Evolutionary conservation across 2,329 filamentous ascomycete genomes (phyloP).

Genomic region (Microsporum audouinii): DNA sequence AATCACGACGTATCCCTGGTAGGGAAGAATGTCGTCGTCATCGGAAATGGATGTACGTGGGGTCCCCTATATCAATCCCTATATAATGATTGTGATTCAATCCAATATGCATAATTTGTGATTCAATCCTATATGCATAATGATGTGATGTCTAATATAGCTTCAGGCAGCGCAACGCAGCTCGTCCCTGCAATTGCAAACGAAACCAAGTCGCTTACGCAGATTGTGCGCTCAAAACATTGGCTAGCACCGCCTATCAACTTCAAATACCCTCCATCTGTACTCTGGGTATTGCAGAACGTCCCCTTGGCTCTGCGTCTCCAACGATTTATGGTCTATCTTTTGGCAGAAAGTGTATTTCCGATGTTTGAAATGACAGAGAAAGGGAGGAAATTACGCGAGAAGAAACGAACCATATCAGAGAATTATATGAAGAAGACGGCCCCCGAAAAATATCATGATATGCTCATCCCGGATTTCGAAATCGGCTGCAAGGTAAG

Average conservation of each 20-base stretch:
- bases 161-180: conserved; percentile 19
- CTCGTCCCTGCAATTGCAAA: conserved; percentile 23
- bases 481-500: conserved; percentile 47
- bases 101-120: neutral
- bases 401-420: conserved; percentile 30
- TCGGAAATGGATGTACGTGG: conserved; percentile 27
- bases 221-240: conserved; percentile 46
- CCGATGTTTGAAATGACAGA: conserved; percentile 34
- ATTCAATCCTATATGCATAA: neutral
- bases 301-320: conserved; percentile 35
- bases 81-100: neutral
- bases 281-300: conserved; percentile 40
- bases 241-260: conserved; percentile 40
- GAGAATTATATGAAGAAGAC: conserved; percentile 37
- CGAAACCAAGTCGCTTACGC: conserved; percentile 43
- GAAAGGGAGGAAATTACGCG: conserved; percentile 30
- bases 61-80: neutral
- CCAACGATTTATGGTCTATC: conserved; percentile 27
- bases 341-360: conserved; percentile 17
- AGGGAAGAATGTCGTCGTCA: conserved; percentile 21
- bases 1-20: conserved; percentile 16
- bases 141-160: neutral
- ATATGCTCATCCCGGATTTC: conserved; percentile 50
- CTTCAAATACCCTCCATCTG: conserved; percentile 37
- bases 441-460: conserved; percentile 48